Evolutionary conservation across 2,329 filamentous ascomycete species (phyloP).

Genomic region (Ilyonectria destructans): DNA sequence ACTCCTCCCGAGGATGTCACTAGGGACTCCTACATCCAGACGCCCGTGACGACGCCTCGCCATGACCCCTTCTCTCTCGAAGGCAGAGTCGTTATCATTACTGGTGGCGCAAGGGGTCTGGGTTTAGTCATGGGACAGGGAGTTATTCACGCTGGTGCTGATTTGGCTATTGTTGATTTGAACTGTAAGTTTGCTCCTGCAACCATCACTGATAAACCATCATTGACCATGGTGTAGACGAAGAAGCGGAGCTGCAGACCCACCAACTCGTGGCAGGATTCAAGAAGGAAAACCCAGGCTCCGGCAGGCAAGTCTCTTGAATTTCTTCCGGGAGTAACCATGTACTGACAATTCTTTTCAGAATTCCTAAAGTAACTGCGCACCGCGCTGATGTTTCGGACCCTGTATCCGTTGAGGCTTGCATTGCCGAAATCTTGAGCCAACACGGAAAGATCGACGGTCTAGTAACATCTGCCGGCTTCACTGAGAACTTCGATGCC

Average conservation of each 20-base stretch:
- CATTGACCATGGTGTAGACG: slow-evolving; percentile 67
- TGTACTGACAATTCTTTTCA: slow-evolving; percentile 49
- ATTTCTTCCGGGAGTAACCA: rapidly evolving
- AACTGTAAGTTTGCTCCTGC: slow-evolving; percentile 76
- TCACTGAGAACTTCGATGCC: slow-evolving; percentile 95
- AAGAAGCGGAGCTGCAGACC: slow-evolving; percentile 86
- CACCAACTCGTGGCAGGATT: slow-evolving; percentile 81
- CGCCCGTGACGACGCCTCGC: neutral
- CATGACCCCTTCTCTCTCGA: slow-evolving; percentile 69
- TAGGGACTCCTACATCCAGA: neutral
- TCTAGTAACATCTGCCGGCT: slow-evolving; percentile 95
- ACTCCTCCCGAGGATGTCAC: neutral
- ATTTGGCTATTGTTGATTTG: slow-evolving; percentile 92
- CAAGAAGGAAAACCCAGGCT: slow-evolving; percentile 82
- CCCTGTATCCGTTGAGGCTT: slow-evolving; percentile 81
- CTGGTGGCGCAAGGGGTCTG: slow-evolving; percentile 89
- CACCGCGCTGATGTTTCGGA: slow-evolving; percentile 93
- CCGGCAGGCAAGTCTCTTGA: slow-evolving; percentile 68
- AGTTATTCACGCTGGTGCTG: slow-evolving; percentile 87
- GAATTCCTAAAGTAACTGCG: slow-evolving; percentile 86
- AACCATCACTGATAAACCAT: neutral
- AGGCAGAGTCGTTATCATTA: slow-evolving; percentile 86
- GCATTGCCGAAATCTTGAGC: slow-evolving; percentile 73
- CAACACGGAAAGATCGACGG: slow-evolving; percentile 87
- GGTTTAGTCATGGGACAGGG: slow-evolving; percentile 95